Evolutionary conservation across 1,284 basidiomycete genomes (phyloP), one percentile per base, ranked within the genome.

Genomic region (Cerioporus squamosus): DNA sequence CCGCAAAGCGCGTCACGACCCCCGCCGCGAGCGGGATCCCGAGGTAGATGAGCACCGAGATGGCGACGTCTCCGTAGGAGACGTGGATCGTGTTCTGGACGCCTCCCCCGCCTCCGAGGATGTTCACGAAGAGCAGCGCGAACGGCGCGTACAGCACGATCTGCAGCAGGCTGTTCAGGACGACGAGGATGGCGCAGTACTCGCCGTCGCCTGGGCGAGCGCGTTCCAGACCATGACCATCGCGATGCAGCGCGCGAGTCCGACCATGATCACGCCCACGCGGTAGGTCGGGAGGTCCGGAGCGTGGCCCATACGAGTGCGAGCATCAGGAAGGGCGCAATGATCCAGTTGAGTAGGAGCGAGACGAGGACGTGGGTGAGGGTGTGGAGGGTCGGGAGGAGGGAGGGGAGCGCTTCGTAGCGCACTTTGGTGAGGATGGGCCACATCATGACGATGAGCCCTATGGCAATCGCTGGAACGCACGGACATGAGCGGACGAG

Each of bases 391-490:
- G 83, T 82, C 1, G 74, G 69, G 63, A 93, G 84, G 38, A 94
- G 74, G 8, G 69, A 61, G 0, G 87, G 85, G 4, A 95, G 79
- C 0, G 79, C 73, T 70, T 94, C 92, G 70, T 92, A 95, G 68
- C 90, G 87, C 10, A 94, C 88, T 75, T 90, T 90, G 43, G 89
- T 86, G 48, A 89, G 81, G 43, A 90, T 85, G 1, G 93, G 94
- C 89, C 91, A 95, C 90, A 95, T 96, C 94, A 96, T 95, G 53
- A 94, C 78, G 23, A 95, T 83, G 57, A 91, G 83, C 2, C 90
- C 91, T 40, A 92, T 78, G 1, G 87, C 86, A 53, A 93, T 91
- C 0, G 90, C 90, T 93, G 29, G 26, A 29, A 29, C 20, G 9
- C 20, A n/a, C 17, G 29, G 23, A 49, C 3, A 33, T 45, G 48